A percentile compares a stretch with the other conserved stretches of the same genome.
phyloP scores from a whole-genome alignment of 2,329 filamentous ascomycete genomes.

The Claviceps paspali region DNA sequence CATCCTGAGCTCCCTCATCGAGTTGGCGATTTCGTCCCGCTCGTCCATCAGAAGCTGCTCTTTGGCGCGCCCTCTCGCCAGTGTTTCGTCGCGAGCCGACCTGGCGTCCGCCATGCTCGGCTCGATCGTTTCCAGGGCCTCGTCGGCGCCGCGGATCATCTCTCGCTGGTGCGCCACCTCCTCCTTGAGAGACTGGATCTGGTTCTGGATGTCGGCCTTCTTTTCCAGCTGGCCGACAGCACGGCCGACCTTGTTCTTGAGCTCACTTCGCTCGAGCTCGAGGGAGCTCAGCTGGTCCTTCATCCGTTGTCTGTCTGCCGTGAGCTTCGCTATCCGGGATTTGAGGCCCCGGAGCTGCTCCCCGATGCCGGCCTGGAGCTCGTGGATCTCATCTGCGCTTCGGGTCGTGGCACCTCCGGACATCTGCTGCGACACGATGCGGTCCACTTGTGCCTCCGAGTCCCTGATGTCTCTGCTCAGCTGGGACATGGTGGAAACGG shows the following conservation, averaged over 20 bases:
- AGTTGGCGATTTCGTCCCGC: conserved; percentile 56
- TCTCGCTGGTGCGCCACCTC: conserved; percentile 55
- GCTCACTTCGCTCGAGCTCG: conserved; percentile 64
- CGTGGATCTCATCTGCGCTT: conserved; percentile 71
- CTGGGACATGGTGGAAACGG: conserved; percentile 60
- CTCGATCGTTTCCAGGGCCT: conserved; percentile 56
- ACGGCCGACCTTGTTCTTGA: conserved; percentile 55
- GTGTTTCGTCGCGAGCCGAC: conserved; percentile 60
- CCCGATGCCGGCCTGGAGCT: conserved; percentile 50
- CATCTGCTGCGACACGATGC: conserved; percentile 62
- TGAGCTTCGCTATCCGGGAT: conserved; percentile 48
- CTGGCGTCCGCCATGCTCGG: conserved; percentile 65
- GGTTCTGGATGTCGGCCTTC: conserved; percentile 53
- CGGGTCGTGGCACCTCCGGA: conserved; percentile 43
- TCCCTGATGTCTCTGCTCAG: conserved; percentile 56
- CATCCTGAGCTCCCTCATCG: conserved; percentile 60
- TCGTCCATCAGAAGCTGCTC: conserved; percentile 59
- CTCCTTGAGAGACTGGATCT: conserved; percentile 59
- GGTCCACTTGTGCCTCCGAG: conserved; percentile 57
- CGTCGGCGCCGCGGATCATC: conserved; percentile 52
- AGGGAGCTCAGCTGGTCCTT: conserved; percentile 52
- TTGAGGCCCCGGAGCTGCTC: conserved; percentile 54
- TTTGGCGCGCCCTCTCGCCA: conserved; percentile 52
- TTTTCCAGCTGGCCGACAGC: conserved; percentile 66
- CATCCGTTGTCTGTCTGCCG: conserved; percentile 54